These are phyloP conservation scores for Cinchona pubescens DNA, from an alignment of 257 asterid genomes.

Conservation along the genomic window DNA sequence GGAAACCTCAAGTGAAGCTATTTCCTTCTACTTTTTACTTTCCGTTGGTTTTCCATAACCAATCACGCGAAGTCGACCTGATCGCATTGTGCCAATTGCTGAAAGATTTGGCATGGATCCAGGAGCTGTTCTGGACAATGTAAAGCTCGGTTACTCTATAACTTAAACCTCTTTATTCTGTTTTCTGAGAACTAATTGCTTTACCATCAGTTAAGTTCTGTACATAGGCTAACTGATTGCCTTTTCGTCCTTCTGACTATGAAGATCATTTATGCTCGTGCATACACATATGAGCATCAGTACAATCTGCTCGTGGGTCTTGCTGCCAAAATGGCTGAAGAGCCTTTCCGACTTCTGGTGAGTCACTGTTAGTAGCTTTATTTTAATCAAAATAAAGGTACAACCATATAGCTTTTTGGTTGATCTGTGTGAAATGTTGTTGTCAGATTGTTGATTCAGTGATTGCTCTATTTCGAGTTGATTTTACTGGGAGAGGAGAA, in stretches of 20 bases:
- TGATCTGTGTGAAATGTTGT: conserved; percentile 18
- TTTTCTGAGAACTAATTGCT: not conserved
- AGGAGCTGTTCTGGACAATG: conserved; percentile 98
- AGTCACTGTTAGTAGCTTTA: conserved; percentile 24
- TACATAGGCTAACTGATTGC: not conserved
- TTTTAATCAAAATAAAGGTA: conserved; percentile 10
- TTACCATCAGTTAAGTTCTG: not conserved
- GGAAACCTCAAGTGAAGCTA: not conserved
- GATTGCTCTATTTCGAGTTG: conserved; percentile 93
- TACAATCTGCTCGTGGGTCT: conserved; percentile 93
- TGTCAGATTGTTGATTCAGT: conserved; percentile 93
- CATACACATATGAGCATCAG: conserved; percentile 98
- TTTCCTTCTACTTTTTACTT: not conserved
- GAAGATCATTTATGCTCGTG: conserved; percentile 97
- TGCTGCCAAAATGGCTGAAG: conserved; percentile 99
- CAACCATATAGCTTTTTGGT: conserved; percentile 5
- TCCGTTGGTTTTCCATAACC: conserved; percentile 33
- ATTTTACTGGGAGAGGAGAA: conserved; percentile 98
- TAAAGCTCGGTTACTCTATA: conserved; percentile 30
- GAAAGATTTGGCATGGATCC: conserved; percentile 99
- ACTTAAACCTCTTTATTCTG: not conserved
- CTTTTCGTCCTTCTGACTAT: not conserved
- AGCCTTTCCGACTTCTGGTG: conserved; percentile 95
- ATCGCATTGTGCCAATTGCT: conserved; percentile 90
- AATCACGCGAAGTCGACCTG: conserved; percentile 76